Conservation (phyloP, 2,329 filamentous ascomycete species). For the Monosporascus sp. region DNA sequence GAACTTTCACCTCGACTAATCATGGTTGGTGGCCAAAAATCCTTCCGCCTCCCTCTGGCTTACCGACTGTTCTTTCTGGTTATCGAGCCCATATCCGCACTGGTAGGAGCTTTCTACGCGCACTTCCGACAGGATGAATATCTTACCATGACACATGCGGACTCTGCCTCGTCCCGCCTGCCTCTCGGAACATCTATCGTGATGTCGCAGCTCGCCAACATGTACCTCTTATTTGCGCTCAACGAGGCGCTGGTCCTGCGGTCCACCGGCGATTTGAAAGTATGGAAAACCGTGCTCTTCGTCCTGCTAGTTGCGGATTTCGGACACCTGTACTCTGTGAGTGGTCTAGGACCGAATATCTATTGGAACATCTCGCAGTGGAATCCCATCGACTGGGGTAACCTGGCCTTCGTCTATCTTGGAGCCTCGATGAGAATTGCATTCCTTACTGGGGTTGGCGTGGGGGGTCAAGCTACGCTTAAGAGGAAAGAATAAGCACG, state of each 20-base stretch:
- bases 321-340: slow-evolving; percentile 66
- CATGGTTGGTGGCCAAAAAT: slow-evolving; percentile 2
- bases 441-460: slow-evolving; percentile 53
- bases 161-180: slow-evolving; percentile 42
- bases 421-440: slow-evolving; percentile 55
- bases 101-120: slow-evolving; percentile 47
- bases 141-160: slow-evolving; percentile 56
- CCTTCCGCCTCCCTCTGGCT: slow-evolving; percentile 46
- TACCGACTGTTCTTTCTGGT: slow-evolving; percentile 73
- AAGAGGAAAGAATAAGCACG: slow-evolving; percentile 16
- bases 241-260: slow-evolving; percentile 74
- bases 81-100: slow-evolving; percentile 56
- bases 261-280: slow-evolving; percentile 58
- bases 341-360: slow-evolving; percentile 50
- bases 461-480: slow-evolving; percentile 24
- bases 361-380: slow-evolving; percentile 58
- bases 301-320: slow-evolving; percentile 69
- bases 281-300: slow-evolving; percentile 65
- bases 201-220: slow-evolving; percentile 69
- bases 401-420: slow-evolving; percentile 64
- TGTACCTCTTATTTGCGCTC: slow-evolving; percentile 71
- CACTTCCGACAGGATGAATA: slow-evolving; percentile 50
- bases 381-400: slow-evolving; percentile 65
- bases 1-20: background rate
- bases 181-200: slow-evolving; percentile 60